These are phyloP conservation scores for Eurotiales sp. DNA, from an alignment of 2,329 filamentous ascomycete species.

Conservation along the genomic window DNA sequence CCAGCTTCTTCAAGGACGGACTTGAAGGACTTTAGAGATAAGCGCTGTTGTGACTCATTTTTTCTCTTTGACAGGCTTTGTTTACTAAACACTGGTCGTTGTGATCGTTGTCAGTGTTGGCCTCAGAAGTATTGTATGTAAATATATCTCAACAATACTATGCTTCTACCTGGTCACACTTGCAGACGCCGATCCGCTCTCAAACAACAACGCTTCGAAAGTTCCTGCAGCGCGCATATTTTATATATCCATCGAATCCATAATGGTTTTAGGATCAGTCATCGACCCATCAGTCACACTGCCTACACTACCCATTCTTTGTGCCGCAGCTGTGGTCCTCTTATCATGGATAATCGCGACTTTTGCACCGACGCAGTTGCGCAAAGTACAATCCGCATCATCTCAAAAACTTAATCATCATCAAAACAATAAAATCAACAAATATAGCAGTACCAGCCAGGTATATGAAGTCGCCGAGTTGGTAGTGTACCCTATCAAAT, in stretches of 20 bases:
- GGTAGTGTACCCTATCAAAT: conserved; percentile 63
- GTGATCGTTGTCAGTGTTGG: too few relatives aligned
- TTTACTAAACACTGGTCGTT: too few relatives aligned
- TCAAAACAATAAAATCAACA: too few relatives aligned
- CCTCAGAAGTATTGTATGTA: too few relatives aligned
- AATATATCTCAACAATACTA: too few relatives aligned
- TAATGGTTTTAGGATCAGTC: neutral
- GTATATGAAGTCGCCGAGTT: conserved; percentile 36
- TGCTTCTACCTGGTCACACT: too few relatives aligned
- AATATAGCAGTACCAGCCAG: neutral
- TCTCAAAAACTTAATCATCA: too few relatives aligned
- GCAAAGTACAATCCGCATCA: conserved; percentile 3
- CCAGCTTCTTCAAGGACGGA: too few relatives aligned
- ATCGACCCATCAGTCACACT: neutral
- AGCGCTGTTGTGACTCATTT: too few relatives aligned
- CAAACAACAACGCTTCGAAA: neutral
- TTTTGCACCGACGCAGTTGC: conserved; percentile 5
- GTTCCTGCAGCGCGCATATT: too few relatives aligned
- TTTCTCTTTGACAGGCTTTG: too few relatives aligned
- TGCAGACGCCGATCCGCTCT: neutral
- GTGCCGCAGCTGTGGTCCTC: conserved; percentile 6
- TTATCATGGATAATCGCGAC: conserved; percentile 2
- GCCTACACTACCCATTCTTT: neutral
- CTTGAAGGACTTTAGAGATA: too few relatives aligned
- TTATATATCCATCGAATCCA: neutral